Evolutionary conservation across 169 alveolate species (phyloP), one percentile per base, ranked within the genome.

Genomic region (Eimeria sp.): DNA sequence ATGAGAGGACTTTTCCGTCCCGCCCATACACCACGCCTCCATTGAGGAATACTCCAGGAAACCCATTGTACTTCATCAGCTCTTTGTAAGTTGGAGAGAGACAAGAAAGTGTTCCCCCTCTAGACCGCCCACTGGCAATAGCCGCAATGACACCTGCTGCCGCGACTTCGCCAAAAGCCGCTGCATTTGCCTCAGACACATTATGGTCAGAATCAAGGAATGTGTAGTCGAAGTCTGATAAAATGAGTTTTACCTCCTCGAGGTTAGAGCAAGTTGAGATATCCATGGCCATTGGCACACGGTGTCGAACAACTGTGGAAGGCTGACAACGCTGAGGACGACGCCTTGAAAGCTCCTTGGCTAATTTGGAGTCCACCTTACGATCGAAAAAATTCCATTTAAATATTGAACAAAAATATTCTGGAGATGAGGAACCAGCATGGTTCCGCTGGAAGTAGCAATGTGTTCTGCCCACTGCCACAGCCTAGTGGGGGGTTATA

Each of bases 31-130:
- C 97, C 47, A 96, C 93, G 43, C 97, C 83, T 6, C 98, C 98
- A 65, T 97, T 97, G 57, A 97, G 78, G 67, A 89, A 97, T 67
- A 97, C 94, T 34, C 98, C 98, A 11, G 98, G 98, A 14, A 65
- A 72, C 45, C 95, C 95, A 70, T 63, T 54, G 65, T 84, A 87
- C 87, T 54, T 65, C 96, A 95, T 86, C 22, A 27, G 83, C 78
- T 27, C 93, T 9, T 34, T n/a, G 70, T 25, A 34, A 47, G 75
- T 76, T 7, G 58, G 78, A 34, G 87, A 40, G n/a, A 93, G 58
- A 25, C 96, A 80, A 45, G 75, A 49, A 22, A 93, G 67, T 10
- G 89, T 88, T 30, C 96, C 89, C 20, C 49, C 61, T 54, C 92
- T 43, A 2, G 96, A 88, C 70, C 96, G 86, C 54, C 96, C 96